phyloP scores from a whole-genome alignment of 495 filamentous ascomycete genomes.

The Evernia prunastri region DNA sequence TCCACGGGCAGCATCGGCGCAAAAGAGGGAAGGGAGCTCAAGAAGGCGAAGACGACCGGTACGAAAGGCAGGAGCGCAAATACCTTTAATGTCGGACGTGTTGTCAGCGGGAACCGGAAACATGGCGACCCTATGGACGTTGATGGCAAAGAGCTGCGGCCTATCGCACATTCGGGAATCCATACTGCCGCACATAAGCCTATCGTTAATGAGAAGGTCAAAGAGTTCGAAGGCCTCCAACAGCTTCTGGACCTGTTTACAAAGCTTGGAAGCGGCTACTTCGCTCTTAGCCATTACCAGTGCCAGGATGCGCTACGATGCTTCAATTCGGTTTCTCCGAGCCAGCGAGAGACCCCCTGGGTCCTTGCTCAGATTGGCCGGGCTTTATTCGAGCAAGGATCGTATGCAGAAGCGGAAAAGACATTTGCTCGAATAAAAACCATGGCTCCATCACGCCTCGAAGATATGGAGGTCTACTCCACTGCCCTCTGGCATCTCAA shows the following conservation, averaged over 20 bases:
- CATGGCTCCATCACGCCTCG: constrained; percentile 68
- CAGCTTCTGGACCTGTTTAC: constrained; percentile 78
- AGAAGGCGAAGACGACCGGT: constrained; percentile 65
- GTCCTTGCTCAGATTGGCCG: constrained; percentile 83
- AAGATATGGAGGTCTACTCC: constrained; percentile 96
- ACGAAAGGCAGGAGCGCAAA: constrained; percentile 48
- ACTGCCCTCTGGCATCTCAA: constrained; percentile 96
- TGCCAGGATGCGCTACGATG: constrained; percentile 67
- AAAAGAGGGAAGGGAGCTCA: constrained; percentile 63
- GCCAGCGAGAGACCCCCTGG: constrained; percentile 92
- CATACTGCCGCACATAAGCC: constrained; percentile 25
- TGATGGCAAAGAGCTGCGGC: constrained; percentile 51
- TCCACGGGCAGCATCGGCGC: constrained; percentile 40
- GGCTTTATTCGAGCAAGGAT: constrained; percentile 79
- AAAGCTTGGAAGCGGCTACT: constrained; percentile 75
- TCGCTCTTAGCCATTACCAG: constrained; percentile 66
- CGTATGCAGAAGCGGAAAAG: constrained; percentile 79
- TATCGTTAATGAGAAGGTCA: constrained; percentile 43
- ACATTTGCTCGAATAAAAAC: constrained; percentile 69
- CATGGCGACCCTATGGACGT: constrained; percentile 59
- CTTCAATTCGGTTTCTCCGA: constrained; percentile 59
- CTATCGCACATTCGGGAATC: constrained; percentile 28
- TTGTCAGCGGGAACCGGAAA: constrained; percentile 81
- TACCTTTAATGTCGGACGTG: constrained; percentile 64
- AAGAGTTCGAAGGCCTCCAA: constrained; percentile 66